Base-by-base conservation (phyloP, 192 early-diverging fungal species). In the Chytriomyces hyalinus region DNA sequence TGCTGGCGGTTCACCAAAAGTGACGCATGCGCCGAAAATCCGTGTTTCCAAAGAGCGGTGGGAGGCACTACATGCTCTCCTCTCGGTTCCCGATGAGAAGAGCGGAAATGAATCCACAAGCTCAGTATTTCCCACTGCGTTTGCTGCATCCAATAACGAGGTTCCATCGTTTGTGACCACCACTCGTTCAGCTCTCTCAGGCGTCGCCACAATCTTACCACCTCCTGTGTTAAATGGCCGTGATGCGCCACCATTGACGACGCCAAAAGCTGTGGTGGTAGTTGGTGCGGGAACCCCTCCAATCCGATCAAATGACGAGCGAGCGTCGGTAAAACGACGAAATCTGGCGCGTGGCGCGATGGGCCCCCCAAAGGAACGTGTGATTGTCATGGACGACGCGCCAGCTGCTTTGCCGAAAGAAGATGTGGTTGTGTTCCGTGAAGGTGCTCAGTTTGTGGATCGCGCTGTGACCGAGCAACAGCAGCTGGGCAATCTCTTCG, bases 251-350 rank as follows among this genome's bases (percentile, higher is more conserved):
- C 5, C n/a, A n/a, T n/a, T 20, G 53, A 57, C 53, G 13, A 20
- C 4, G 53, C 10, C 48, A 26, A 64, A 51, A 26, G 73, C 49
- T 13, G 73, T 51, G 61, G 61, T 65, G 6, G 43, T 64, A 3
- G 13, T 66, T 6, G 20, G 26, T 6, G 28, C 73, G 17, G 10
- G 8, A 10, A 20, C 44, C 2, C 66, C 66, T 6, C 73, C 73
- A 26, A 75, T 75, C 22, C 57, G 61, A 24, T 10, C 9, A 6
- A 57, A 75, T 36, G 22, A 45, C 0, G 73, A 75, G 46, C 73
- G 73, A 5, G 62, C 73, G n/a, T 47, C 36, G 28, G 73, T 75
- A 4, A 64, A 66, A 50, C 61, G 73, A 17, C 61, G 64, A 28
- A 64, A 65, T 24, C 45, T 75, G 7, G 72, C 72, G 8, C 57